These are phyloP conservation scores for Lactarius indigo DNA, from an alignment of 768 basidiomycete genomes.

Conservation along the genomic window DNA sequence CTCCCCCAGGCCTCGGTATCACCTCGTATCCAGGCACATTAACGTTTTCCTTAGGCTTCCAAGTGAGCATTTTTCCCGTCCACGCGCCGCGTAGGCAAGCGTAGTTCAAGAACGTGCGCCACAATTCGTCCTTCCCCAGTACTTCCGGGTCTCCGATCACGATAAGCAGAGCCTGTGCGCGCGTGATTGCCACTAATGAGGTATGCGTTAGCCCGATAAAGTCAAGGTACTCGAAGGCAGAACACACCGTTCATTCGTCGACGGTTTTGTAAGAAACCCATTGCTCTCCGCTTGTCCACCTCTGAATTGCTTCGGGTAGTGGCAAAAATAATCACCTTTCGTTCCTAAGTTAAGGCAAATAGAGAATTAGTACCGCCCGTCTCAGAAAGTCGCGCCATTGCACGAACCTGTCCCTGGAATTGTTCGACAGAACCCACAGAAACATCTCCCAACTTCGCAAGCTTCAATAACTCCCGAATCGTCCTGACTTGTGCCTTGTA, in stretches of 20 bases:
- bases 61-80: constrained; percentile 47
- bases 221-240: background rate
- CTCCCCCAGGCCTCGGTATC: background rate
- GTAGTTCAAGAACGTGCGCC: constrained; percentile 59
- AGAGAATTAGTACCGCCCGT: background rate
- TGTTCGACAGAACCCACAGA: constrained; percentile 41
- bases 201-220: background rate
- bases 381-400: constrained; percentile 29
- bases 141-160: constrained; percentile 58
- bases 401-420: constrained; percentile 41
- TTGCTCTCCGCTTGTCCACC: constrained; percentile 29
- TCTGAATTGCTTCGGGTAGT: constrained; percentile 38
- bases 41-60: constrained; percentile 39
- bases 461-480: constrained; percentile 31
- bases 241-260: constrained; percentile 32
- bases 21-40: background rate
- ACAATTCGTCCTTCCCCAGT: constrained; percentile 58
- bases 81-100: constrained; percentile 52
- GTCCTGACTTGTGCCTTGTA: constrained; percentile 53
- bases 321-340: constrained; percentile 39
- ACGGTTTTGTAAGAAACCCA: constrained; percentile 32
- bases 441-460: constrained; percentile 20
- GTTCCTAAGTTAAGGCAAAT: constrained; percentile 32
- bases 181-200: constrained; percentile 53
- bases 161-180: constrained; percentile 57